phyloP scores from a whole-genome alignment of 2,329 filamentous ascomycete species.

The Diaporthe nobilis region DNA sequence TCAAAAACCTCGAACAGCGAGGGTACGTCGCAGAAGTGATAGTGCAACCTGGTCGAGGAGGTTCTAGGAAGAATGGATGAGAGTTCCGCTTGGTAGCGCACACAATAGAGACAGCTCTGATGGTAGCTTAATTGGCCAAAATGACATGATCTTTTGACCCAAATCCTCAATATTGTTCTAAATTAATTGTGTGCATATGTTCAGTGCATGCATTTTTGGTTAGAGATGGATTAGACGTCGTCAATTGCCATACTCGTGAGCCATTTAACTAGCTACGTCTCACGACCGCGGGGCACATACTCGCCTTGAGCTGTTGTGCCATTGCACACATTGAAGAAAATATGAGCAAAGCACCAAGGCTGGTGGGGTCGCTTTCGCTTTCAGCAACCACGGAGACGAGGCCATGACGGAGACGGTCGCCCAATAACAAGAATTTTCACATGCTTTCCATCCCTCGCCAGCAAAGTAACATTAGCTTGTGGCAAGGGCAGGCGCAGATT shows the following conservation, averaged over 20 bases:
- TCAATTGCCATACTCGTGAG: neutral
- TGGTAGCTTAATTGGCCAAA: slow-evolving; percentile 13
- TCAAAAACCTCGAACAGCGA: slow-evolving; percentile 57
- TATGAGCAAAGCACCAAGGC: too few species aligned
- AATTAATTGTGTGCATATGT: neutral
- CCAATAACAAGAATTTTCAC: neutral
- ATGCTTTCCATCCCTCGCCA: slow-evolving; percentile 3
- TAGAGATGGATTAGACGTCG: neutral
- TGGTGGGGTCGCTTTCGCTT: neutral
- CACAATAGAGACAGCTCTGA: neutral
- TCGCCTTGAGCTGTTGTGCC: neutral
- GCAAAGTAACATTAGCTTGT: neutral
- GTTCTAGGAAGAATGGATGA: neutral
- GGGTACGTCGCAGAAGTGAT: slow-evolving; percentile 21
- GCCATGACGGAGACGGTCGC: too few species aligned
- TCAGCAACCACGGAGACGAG: neutral
- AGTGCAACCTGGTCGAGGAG: neutral
- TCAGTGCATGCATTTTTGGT: neutral
- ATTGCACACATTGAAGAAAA: too few species aligned
- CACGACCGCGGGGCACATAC: neutral
- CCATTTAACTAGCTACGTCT: neutral
- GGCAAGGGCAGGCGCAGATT: slow-evolving; percentile 21
- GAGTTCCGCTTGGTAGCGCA: neutral
- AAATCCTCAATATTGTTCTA: neutral
- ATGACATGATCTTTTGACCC: neutral